Conservation (phyloP, 192 early-diverging fungal genomes). For the Pecoramyces ruminantium region DNA sequence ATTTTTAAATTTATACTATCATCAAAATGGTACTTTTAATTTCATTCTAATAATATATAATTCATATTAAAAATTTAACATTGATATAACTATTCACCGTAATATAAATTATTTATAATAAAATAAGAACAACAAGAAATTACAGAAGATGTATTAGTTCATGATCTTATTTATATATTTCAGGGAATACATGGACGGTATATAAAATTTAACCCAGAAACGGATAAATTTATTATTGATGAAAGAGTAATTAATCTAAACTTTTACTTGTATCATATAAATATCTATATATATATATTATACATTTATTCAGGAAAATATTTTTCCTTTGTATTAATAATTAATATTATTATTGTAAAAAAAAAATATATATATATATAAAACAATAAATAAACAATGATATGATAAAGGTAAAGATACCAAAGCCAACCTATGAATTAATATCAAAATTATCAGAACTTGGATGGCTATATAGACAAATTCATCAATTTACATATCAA, state of each 20-base stretch:
- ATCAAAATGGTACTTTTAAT: neutral
- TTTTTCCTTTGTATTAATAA: no score
- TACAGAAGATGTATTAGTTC: slow-evolving; percentile 45
- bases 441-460: slow-evolving; percentile 52
- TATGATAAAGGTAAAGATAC: slow-evolving; percentile 28
- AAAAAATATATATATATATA: neutral
- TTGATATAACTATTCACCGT: no score
- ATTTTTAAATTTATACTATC: slow-evolving; percentile 1
- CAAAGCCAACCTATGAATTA: slow-evolving; percentile 45
- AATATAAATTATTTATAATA: no score
- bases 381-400: no score
- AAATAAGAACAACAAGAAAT: slow-evolving; percentile 9
- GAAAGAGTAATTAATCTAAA: slow-evolving; percentile 29
- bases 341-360: neutral
- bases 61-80: no score
- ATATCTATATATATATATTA: no score
- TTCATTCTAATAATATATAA: no score
- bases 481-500: slow-evolving; percentile 30
- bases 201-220: slow-evolving; percentile 38
- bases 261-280: no score
- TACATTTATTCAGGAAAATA: no score
- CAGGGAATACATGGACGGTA: slow-evolving; percentile 85
- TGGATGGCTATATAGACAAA: slow-evolving; percentile 54
- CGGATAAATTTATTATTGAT: slow-evolving; percentile 31
- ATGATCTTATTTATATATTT: slow-evolving; percentile 79